Conservation (phyloP, 345 rosid genomes). For the Salix udensis region DNA sequence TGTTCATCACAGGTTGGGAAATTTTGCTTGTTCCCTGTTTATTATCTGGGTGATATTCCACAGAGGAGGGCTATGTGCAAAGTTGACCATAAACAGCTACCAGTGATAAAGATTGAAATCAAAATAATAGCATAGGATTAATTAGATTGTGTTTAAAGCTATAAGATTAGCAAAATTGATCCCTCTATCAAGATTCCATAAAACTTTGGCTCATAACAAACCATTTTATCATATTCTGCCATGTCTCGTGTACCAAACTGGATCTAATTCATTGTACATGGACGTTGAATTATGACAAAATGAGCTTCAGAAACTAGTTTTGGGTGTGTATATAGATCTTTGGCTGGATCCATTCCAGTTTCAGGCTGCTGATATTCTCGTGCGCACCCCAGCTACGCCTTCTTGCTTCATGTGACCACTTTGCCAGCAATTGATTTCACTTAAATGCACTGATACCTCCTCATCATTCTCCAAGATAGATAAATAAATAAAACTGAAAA, state of each 20-base stretch:
- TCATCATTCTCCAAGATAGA: neutral
- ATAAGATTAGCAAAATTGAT: neutral
- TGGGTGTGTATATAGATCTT: neutral
- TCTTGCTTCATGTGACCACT: neutral
- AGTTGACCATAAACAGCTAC: neutral
- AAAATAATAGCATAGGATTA: neutral
- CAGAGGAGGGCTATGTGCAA: neutral
- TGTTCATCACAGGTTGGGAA: constrained; percentile 19
- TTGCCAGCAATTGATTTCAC: neutral
- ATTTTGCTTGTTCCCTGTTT: neutral
- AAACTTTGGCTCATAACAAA: too few species aligned
- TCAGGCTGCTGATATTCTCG: neutral
- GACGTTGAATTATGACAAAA: neutral
- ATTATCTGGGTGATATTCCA: neutral
- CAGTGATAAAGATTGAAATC: neutral
- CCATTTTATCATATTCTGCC: neutral
- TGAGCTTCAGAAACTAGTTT: neutral
- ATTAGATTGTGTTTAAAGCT: neutral
- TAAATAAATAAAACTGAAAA: neutral
- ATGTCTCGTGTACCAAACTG: neutral
- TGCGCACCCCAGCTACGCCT: neutral
- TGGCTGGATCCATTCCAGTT: neutral
- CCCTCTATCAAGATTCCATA: neutral
- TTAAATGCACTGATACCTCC: neutral
- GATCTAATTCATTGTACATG: neutral